Conservation (phyloP, 192 early-diverging fungal genomes). For the Podila clonocystis region DNA sequence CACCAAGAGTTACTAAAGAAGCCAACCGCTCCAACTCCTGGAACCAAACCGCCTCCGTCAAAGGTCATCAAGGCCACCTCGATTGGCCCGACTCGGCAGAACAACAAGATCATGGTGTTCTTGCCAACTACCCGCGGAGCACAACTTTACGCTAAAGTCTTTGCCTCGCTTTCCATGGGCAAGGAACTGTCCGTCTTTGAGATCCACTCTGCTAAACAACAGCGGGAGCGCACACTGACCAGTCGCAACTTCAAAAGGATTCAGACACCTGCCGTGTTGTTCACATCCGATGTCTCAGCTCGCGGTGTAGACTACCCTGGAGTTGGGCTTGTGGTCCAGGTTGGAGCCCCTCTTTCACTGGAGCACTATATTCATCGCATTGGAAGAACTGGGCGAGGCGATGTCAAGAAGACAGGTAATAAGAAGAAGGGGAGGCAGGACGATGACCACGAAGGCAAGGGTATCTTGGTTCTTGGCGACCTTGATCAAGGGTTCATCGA, state of each 20-base stretch:
- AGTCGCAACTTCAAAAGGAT: conserved; percentile 77
- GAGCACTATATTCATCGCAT: conserved; percentile 97
- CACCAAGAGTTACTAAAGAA: conserved; percentile 71
- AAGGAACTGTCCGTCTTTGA: conserved; percentile 67
- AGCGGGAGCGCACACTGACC: conserved; percentile 71
- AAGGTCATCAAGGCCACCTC: conserved; percentile 29
- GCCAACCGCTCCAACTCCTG: conserved; percentile 57
- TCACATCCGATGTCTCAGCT: conserved; percentile 96
- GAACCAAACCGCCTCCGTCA: conserved; percentile 7
- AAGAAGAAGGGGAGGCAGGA: background rate
- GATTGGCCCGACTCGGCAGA: background rate
- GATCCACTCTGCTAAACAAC: conserved; percentile 83
- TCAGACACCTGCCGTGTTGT: conserved; percentile 67
- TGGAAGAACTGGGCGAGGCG: conserved; percentile 95
- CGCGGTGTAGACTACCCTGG: conserved; percentile 97
- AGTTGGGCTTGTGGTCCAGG: conserved; percentile 89
- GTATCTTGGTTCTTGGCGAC: conserved; percentile 41
- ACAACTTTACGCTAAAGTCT: conserved; percentile 70
- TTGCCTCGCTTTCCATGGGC: conserved; percentile 58
- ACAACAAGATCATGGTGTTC: conserved; percentile 93
- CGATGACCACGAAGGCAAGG: conserved; percentile 14
- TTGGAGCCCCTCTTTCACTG: conserved; percentile 80
- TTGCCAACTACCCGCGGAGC: conserved; percentile 81
- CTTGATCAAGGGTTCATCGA: conserved; percentile 49
- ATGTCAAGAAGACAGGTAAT: conserved; percentile 68